Evolutionary conservation across 768 basidiomycete species (phyloP), one percentile per base, ranked within the genome.

Genomic region (Tulasnella sp.): DNA sequence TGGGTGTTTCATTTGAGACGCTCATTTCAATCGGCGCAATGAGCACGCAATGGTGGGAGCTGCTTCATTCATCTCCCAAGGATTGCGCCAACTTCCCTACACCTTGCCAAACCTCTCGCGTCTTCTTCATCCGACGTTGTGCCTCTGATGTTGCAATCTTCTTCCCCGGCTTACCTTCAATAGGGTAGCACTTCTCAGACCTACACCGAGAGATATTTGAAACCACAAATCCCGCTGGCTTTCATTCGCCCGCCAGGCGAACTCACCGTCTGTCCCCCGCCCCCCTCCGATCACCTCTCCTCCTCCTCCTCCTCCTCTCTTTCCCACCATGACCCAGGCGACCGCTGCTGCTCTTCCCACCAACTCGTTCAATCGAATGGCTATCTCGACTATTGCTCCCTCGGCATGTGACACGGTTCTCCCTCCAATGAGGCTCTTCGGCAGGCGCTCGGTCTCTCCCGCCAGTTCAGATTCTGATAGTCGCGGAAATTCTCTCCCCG

Each of bases 1-100:
- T 49, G 49, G 49, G 49, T n/a, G 49, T 19, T 49, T 49, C 49
- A 49, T 49, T 49, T 49, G 49, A 49, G 49, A n/a, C 49, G 40
- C 29, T 42, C 25, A 15, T 68, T 68, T 34, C 19, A 68, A 31
- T 22, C 67, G 67, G 67, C 72, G 72, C 72, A 40, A 73, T 73
- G 29, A 73, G 40, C 72, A 73, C 72, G 72, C 72, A 73, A 73
- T 73, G 52, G 40, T 42, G 39, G 19, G 29, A 37, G 37, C 72
- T 31, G 42, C 22, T 36, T 54, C 72, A 49, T 37, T 40, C 36
- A 36, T 45, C 37, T 39, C 29, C 39, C 39, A 49, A 45, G 29
- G 14, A 73, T 73, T 73, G 72, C 72, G 72, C 72, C 72, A 45
- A 45, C 25, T 29, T 73, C 39, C 52, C 72, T 31, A 45, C 39